Base-by-base conservation (phyloP, 345 rosid genomes). In the Corchorus capsularis region DNA sequence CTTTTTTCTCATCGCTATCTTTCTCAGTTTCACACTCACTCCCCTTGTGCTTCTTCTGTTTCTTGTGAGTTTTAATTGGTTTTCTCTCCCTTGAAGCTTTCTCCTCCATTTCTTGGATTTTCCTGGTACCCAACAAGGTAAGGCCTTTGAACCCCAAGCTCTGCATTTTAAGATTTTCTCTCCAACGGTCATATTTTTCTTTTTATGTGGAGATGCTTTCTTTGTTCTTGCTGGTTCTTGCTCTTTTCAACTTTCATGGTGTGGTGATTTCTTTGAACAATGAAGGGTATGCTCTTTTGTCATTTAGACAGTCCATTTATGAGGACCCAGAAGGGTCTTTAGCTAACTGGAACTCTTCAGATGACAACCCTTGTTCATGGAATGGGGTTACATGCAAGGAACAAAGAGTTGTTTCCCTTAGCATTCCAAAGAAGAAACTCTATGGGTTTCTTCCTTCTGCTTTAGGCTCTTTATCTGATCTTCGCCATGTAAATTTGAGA, bases 371-470 rank as follows among this genome's bases (percentile, higher is more conserved):
- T 56, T 96, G 98, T 76, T 88, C 91, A 0, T 96, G 98, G 99
- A 93, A 94, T 85, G 98, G 97, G 69, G 80, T 96, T 61, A 91
- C 97, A 61, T 96, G 99, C 89, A 89, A 89, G 74, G 93, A 94
- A 35, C 85, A 70, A 69, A 92, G 70, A 43, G 99, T 96, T 49
- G 86, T 94, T 15, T 91, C 97, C 78, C 59, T 96, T 68, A 91
- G 95, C 82, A 88, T 96, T 79, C 98, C 99, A 2, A 93, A 82
- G 83, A 92, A 89, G 89, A 92, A 82, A 50, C 97, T 96, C 52
- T 81, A 65, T 80, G 97, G 97, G 79, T 78, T 88, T 80, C 88
- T 96, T 73, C 87, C 97, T 80, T 83, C 97, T 46, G 83, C 97
- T 35, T 80, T 96, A 71, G 99, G 94, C 78, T 89, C 87, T 80